Conservation (phyloP, 345 rosid genomes). For the Aegle marmelos region DNA sequence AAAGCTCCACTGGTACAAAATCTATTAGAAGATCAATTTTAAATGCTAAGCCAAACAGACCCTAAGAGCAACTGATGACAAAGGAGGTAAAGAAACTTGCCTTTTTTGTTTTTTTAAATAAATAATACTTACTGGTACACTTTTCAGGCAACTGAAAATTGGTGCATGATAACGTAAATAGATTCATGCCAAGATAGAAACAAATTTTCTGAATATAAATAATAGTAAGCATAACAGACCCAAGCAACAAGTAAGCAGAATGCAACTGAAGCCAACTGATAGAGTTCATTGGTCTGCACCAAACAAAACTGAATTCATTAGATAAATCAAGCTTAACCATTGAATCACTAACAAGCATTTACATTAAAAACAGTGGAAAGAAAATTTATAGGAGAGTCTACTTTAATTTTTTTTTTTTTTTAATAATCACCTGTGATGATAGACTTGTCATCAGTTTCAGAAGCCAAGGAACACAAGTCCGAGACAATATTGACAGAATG, state of each 20-base stretch:
- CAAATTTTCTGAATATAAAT: slow-evolving; percentile 1
- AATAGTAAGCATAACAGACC: slow-evolving; percentile 51
- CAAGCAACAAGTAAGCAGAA: slow-evolving; percentile 97
- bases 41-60: neutral
- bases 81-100: neutral
- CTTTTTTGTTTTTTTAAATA: too few species aligned
- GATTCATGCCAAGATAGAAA: neutral
- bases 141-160: neutral
- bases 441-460: slow-evolving; percentile 85
- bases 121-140: too few species aligned
- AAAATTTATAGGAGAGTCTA: neutral
- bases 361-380: neutral
- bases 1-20: neutral
- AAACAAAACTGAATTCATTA: neutral
- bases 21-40: neutral
- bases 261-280: slow-evolving; percentile 90
- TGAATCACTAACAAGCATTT: neutral
- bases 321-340: neutral
- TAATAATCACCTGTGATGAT: slow-evolving; percentile 58
- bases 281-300: slow-evolving; percentile 83
- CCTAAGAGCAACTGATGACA: neutral
- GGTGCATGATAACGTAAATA: neutral
- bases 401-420: neutral
- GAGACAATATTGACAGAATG: slow-evolving; percentile 59
- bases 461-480: slow-evolving; percentile 79